Conservation (phyloP, 1,139 yeast species). For the Tardiomyces digboiensis region DNA sequence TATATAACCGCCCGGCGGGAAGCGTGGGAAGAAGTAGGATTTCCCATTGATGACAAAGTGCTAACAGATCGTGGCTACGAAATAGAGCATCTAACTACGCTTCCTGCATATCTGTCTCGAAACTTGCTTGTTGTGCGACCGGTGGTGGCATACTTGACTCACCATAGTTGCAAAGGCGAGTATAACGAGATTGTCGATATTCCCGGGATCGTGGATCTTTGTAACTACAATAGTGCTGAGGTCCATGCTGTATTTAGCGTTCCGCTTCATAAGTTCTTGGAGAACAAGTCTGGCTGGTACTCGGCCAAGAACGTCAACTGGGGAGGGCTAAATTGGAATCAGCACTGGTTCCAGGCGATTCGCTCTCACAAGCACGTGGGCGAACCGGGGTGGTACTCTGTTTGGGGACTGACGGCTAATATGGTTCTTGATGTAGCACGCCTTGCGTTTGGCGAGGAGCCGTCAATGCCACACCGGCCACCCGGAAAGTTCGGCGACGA, state of each 20-base stretch:
- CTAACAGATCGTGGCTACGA: slow-evolving; percentile 34
- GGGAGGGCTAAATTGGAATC: slow-evolving; percentile 25
- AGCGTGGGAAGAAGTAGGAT: slow-evolving; percentile 79
- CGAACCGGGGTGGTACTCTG: slow-evolving; percentile 55
- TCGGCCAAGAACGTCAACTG: slow-evolving; percentile 24
- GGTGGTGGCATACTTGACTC: slow-evolving; percentile 54
- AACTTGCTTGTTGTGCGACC: slow-evolving; percentile 81
- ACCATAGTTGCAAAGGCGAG: slow-evolving; percentile 21
- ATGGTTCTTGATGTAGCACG: slow-evolving; percentile 71
- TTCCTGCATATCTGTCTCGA: slow-evolving; percentile 72
- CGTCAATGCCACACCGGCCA: slow-evolving; percentile 23
- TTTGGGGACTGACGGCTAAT: slow-evolving; percentile 91
- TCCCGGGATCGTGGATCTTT: slow-evolving; percentile 23
- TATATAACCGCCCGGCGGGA: slow-evolving; percentile 74
- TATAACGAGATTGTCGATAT: slow-evolving; percentile 20
- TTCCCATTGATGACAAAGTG: slow-evolving; percentile 40
- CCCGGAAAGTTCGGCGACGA: slow-evolving; percentile 23
- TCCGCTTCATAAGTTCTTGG: slow-evolving; percentile 19
- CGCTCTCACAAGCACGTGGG: slow-evolving; percentile 40
- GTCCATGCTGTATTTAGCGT: slow-evolving; percentile 26
- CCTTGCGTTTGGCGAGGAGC: slow-evolving; percentile 38
- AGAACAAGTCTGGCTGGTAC: slow-evolving; percentile 23
- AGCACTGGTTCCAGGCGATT: slow-evolving; percentile 24
- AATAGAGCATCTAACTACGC: slow-evolving; percentile 45
- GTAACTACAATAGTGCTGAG: slow-evolving; percentile 28